Conservation (phyloP, 2,329 filamentous ascomycete species). For the Fusarium sp. region DNA sequence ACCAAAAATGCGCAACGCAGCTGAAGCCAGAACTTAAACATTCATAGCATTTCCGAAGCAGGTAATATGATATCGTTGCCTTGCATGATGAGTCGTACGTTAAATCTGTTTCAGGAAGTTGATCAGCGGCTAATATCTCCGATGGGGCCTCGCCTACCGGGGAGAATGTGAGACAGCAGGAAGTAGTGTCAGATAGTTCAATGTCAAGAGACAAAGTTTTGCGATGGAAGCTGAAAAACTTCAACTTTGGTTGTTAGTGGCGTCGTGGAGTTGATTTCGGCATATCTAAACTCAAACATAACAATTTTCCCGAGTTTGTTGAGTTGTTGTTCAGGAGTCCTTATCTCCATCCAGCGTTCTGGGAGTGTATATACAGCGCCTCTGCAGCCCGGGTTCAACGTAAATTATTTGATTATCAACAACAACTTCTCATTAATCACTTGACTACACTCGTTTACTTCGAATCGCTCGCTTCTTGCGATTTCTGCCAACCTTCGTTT, state of each 20-base stretch:
- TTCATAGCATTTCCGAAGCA: neutral
- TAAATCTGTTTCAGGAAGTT: neutral
- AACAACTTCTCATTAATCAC: neutral
- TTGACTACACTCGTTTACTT: neutral
- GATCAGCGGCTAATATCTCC: neutral
- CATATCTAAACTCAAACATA: neutral
- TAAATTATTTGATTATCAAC: neutral
- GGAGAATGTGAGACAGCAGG: neutral
- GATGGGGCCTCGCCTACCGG: neutral
- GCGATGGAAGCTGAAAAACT: neutral
- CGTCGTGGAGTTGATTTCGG: neutral
- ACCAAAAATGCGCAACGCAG: neutral
- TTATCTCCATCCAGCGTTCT: fast-evolving
- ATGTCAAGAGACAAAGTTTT: neutral
- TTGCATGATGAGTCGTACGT: neutral
- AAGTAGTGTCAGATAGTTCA: neutral
- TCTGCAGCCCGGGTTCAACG: neutral
- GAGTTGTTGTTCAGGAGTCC: neutral
- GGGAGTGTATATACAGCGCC: neutral
- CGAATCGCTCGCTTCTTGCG: neutral
- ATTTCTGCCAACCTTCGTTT: neutral
- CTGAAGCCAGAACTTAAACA: neutral
- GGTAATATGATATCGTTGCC: neutral
- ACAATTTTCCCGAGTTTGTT: neutral
- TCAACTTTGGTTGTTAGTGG: neutral